Base-by-base conservation (phyloP, 1,284 basidiomycete species). In the Ustilago cynodontis region DNA sequence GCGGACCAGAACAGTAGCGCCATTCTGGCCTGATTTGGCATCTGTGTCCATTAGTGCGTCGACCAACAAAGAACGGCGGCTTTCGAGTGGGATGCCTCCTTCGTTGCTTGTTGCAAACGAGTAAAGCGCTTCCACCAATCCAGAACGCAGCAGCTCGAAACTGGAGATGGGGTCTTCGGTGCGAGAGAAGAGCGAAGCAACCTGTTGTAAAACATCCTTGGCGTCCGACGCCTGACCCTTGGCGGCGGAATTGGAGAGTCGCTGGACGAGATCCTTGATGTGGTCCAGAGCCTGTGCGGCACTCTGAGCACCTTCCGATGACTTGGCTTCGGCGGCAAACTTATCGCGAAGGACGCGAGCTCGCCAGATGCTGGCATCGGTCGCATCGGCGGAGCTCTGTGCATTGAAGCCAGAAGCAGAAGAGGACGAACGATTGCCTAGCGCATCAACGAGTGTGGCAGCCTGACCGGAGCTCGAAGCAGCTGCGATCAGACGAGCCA, bases 81-180 rank as follows among this genome's bases (percentile, higher is more conserved):
- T 57, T 14, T 70, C 47, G 14, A 70, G 52, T 0, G 82, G 69
- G 28, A 82, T 45, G 20, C 62, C 67, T 16, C 59, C 59, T 4
- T 71, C 60, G 28, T 52, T 56, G 69, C 91, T 91, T 3, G 92
- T 93, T 5, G 94, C 91, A 86, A 94, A 95, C 52, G 90, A 90
- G 60, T 98, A 89, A 47, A 99, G 86, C 2, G 91, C 92, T 77
- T 97, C 94, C 1, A 98, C 92, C 1, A 98, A 89, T 2, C 95
- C 96, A 81, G 94, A 96, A 82, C 97, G 93, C 61, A 98, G 88
- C 45, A 99, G 87, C 87, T 99, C 97, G 79, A 98, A 99, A 86
- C 95, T 97, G 0, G 95, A 98, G 13, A 98, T 91, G 11, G 94
- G 92, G 41, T 88, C 86, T 22, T 86, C 86, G 51, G 82, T 89